Percentiles rank a stretch among this genome's conserved stretches.
phyloP scores from a whole-genome alignment of 768 basidiomycete genomes.

The Leccinum fibrillosum region DNA sequence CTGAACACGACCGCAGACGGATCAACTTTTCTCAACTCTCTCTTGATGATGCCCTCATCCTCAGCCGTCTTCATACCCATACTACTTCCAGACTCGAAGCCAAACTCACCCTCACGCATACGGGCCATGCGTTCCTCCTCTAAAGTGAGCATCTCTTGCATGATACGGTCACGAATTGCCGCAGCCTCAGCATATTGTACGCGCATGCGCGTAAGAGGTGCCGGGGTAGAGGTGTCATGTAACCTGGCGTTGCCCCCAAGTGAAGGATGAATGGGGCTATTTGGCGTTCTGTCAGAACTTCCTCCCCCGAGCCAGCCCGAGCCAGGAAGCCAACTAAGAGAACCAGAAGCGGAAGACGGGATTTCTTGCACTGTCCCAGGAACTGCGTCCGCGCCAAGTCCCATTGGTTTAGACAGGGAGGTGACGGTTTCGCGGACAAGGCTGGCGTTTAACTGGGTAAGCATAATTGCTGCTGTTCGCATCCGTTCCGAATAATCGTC shows the following conservation, averaged over 20 bases:
- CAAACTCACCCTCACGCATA: too few relatives aligned
- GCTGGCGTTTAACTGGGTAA: conserved; percentile 90
- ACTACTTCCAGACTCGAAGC: too few relatives aligned
- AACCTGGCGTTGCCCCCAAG: conserved; percentile 22
- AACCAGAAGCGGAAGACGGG: conserved; percentile 21
- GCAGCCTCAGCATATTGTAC: conserved; percentile 81
- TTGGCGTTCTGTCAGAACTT: conserved; percentile 20
- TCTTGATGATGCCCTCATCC: conserved; percentile 90
- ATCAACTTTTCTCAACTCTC: conserved; percentile 92
- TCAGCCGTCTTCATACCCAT: too few relatives aligned
- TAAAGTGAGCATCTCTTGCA: too few relatives aligned
- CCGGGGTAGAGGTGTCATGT: conserved; percentile 27
- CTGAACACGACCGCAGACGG: conserved; percentile 95
- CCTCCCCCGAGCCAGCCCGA: conserved; percentile 46
- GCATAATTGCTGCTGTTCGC: conserved; percentile 98
- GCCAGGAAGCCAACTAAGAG: conserved; percentile 52
- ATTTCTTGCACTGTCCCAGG: conserved; percentile 11
- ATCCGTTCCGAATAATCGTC: conserved; percentile 99
- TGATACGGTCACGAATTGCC: conserved; percentile 18
- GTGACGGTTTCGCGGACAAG: conserved; percentile 54
- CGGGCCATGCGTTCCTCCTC: too few relatives aligned
- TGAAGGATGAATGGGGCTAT: conserved; percentile 31
- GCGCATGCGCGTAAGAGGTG: conserved; percentile 54
- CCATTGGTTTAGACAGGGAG: conserved; percentile 13
- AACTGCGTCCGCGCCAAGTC: conserved; percentile 1